Percentiles rank a stretch among this genome's conserved stretches.
phyloP scores from a whole-genome alignment of 345 rosid species.

The Mangifera indica region DNA sequence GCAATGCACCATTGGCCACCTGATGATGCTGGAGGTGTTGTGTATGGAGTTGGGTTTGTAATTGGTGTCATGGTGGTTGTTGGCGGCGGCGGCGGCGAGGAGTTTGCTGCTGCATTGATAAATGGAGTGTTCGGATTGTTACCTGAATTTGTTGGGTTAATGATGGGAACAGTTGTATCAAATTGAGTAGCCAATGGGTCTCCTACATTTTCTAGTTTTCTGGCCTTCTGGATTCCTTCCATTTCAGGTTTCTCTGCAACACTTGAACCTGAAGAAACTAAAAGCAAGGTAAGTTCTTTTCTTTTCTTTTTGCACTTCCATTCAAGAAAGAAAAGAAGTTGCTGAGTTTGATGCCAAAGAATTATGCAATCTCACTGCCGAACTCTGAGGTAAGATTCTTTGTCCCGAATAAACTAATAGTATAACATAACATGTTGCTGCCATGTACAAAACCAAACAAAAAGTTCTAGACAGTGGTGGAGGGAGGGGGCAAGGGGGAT shows the following conservation, averaged over 20 bases:
- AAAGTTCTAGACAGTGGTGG: neutral
- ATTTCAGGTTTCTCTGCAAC: slow-evolving; percentile 34
- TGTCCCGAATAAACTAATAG: neutral
- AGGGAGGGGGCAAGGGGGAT: no score
- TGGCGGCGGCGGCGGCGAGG: slow-evolving; percentile 23
- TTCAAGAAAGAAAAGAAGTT: slow-evolving; percentile 6
- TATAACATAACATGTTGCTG: neutral
- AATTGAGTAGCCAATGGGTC: slow-evolving; percentile 30
- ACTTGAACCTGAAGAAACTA: slow-evolving; percentile 46
- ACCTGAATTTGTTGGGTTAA: slow-evolving; percentile 69
- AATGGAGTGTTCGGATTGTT: slow-evolving; percentile 18
- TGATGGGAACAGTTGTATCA: slow-evolving; percentile 53
- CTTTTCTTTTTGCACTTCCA: neutral
- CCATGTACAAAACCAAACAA: neutral
- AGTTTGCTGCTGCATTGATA: slow-evolving; percentile 12
- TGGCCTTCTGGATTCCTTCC: slow-evolving; percentile 29
- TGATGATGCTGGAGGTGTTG: slow-evolving; percentile 28
- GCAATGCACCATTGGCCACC: slow-evolving; percentile 82
- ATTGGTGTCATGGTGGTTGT: slow-evolving; percentile 15
- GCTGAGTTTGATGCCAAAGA: neutral
- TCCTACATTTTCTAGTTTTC: slow-evolving; percentile 19
- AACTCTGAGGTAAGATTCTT: no score
- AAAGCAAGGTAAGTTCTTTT: slow-evolving; percentile 21
- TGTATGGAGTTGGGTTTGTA: slow-evolving; percentile 33
- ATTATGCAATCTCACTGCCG: neutral